Conservation (phyloP, 2,329 filamentous ascomycete species). For the Paracamarosporium sp. region DNA sequence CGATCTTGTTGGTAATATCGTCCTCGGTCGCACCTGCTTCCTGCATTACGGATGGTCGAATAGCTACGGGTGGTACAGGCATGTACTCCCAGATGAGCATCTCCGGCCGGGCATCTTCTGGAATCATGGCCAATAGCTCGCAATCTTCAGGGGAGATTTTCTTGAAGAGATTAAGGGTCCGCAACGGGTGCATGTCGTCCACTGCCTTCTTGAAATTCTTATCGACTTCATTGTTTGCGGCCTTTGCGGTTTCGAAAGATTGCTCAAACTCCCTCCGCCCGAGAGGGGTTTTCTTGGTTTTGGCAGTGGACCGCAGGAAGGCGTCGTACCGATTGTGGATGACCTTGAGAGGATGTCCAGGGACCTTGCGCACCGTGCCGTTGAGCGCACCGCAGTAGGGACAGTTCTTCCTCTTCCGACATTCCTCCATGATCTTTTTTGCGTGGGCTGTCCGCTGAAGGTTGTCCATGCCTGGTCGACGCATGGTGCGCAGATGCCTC, state of each 20-base stretch:
- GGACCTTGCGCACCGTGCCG: conserved; percentile 89
- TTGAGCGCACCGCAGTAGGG: conserved; percentile 83
- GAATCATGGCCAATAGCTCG: conserved; percentile 87
- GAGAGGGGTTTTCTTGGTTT: conserved; percentile 80
- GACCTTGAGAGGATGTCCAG: conserved; percentile 83
- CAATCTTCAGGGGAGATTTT: conserved; percentile 85
- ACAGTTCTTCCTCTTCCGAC: conserved; percentile 84
- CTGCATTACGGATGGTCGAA: conserved; percentile 91
- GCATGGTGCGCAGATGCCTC: conserved; percentile 77
- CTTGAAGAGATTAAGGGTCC: conserved; percentile 90
- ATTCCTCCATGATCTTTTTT: conserved; percentile 89
- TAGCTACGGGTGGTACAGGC: conserved; percentile 91
- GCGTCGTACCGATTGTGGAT: conserved; percentile 90
- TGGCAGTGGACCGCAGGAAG: conserved; percentile 87
- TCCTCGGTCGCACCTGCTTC: conserved; percentile 95
- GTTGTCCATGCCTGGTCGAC: conserved; percentile 84
- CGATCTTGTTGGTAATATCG: conserved; percentile 94
- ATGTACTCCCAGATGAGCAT: conserved; percentile 98
- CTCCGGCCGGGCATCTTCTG: conserved; percentile 85
- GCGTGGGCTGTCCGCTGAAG: conserved; percentile 81
- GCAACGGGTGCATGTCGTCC: conserved; percentile 90
- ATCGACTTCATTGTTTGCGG: conserved; percentile 80
- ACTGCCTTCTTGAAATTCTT: conserved; percentile 91
- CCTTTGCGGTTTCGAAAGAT: conserved; percentile 81
- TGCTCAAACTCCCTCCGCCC: conserved; percentile 86